A percentile compares a stretch with the other conserved stretches of the same genome.
Evolutionary conservation across 2,329 filamentous ascomycete species (phyloP).

Genomic region (Cyclaneusma minus): DNA sequence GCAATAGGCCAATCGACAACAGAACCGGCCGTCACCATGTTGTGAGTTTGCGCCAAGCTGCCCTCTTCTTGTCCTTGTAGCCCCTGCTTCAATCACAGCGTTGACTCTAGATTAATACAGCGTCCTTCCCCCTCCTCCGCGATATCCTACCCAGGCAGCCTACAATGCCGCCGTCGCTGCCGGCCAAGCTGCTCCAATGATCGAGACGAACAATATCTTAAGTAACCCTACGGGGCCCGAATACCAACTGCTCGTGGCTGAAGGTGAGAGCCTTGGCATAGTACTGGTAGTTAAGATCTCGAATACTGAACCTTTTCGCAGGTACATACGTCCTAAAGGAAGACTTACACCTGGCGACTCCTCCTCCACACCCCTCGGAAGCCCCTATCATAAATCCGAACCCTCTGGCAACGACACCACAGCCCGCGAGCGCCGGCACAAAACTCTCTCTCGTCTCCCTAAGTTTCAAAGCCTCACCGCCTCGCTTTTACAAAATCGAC

Average conservation of each 20-base stretch:
- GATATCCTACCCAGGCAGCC: slow-evolving; percentile 61
- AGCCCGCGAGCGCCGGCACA: slow-evolving; percentile 72
- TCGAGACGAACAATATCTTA: slow-evolving; percentile 89
- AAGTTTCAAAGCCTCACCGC: slow-evolving; percentile 21
- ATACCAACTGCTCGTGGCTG: slow-evolving; percentile 81
- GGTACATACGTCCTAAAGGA: slow-evolving; percentile 85
- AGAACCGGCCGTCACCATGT: too few species aligned
- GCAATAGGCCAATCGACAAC: too few species aligned
- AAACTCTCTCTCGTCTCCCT: slow-evolving; percentile 57
- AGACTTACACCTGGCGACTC: slow-evolving; percentile 81
- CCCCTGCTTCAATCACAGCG: too few species aligned
- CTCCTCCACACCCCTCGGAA: slow-evolving; percentile 90
- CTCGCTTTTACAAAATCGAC: slow-evolving; percentile 37
- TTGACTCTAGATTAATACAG: too few species aligned
- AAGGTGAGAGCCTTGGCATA: slow-evolving; percentile 43
- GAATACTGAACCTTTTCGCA: slow-evolving; percentile 22
- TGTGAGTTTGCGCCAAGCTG: too few species aligned
- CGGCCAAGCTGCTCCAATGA: slow-evolving; percentile 54
- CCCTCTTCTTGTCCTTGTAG: too few species aligned
- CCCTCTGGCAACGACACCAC: slow-evolving; percentile 71
- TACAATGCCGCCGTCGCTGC: slow-evolving; percentile 58
- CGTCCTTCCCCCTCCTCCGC: slow-evolving; percentile 70
- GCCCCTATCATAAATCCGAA: slow-evolving; percentile 77
- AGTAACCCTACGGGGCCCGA: slow-evolving; percentile 68
- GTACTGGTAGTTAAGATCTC: background rate